Percentiles rank a stretch among this genome's conserved stretches.
Evolutionary conservation across 768 basidiomycete genomes (phyloP).

Genomic region (Mycena galopus): DNA sequence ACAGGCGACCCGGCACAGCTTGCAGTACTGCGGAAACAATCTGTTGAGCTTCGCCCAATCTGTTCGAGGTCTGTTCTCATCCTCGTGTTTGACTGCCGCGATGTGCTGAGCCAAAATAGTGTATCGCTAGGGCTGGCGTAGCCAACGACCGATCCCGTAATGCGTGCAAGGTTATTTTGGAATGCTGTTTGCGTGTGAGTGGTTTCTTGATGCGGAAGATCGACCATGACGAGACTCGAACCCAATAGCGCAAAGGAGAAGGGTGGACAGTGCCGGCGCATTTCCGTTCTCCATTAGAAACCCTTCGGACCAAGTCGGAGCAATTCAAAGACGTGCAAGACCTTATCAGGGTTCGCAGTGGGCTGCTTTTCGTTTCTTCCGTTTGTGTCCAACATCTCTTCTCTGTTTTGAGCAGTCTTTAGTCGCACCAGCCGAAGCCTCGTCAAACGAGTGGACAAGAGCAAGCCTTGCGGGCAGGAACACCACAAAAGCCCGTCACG

Average conservation of each 20-base stretch:
- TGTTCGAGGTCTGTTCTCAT: slow-evolving; percentile 60
- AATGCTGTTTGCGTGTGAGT: slow-evolving; percentile 58
- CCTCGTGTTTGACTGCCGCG: slow-evolving; percentile 11
- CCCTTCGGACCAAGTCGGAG: slow-evolving; percentile 44
- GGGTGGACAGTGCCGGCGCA: slow-evolving; percentile 60
- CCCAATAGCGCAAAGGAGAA: slow-evolving; percentile 56
- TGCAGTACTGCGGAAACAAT: slow-evolving; percentile 56
- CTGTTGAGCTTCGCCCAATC: slow-evolving; percentile 63
- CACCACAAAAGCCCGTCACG: slow-evolving; percentile 9
- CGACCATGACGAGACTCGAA: slow-evolving; percentile 21
- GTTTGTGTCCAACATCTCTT: slow-evolving; percentile 55
- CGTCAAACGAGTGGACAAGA: slow-evolving; percentile 28
- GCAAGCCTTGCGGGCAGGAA: slow-evolving; percentile 2
- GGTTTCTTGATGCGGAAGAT: background rate
- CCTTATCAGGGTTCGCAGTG: slow-evolving; percentile 71
- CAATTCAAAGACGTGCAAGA: slow-evolving; percentile 51
- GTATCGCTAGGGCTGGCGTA: slow-evolving; percentile 47
- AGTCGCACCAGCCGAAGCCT: slow-evolving; percentile 29
- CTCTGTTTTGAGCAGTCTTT: slow-evolving; percentile 61
- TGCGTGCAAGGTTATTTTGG: slow-evolving; percentile 58
- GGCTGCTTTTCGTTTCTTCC: slow-evolving; percentile 52
- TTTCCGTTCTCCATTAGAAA: slow-evolving; percentile 51
- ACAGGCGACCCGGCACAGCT: slow-evolving; percentile 46
- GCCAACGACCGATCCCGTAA: slow-evolving; percentile 47
- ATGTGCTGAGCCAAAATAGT: slow-evolving; percentile 37